Conservation (phyloP, 2,329 filamentous ascomycete species). For the Cladobotryum mycophilum region DNA sequence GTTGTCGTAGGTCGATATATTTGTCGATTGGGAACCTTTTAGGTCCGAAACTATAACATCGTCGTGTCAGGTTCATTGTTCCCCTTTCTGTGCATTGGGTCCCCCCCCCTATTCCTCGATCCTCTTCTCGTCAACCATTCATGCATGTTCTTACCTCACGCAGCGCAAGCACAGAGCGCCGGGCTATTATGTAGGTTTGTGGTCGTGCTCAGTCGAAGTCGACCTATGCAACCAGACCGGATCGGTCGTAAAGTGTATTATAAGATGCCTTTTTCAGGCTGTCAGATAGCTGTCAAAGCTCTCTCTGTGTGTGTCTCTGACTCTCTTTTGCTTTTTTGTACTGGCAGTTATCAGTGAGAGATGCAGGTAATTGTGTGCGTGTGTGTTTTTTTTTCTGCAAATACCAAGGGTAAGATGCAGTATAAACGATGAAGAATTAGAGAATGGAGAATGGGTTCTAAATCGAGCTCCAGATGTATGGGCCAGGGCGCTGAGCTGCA, state of each 20-base stretch:
- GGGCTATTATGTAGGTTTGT: constrained; percentile 47
- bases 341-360: background rate
- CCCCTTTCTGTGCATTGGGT: no score
- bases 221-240: constrained; percentile 28
- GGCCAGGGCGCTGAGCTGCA: constrained; percentile 18
- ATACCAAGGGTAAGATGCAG: constrained; percentile 9
- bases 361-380: background rate
- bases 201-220: constrained; percentile 44
- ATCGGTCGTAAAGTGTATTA: constrained; percentile 9
- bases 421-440: constrained; percentile 11
- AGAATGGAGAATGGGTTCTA: constrained; percentile 14
- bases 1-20: constrained; percentile 43
- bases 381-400: background rate
- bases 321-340: constrained; percentile 6
- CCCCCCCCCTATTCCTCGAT: no score
- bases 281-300: constrained; percentile 15
- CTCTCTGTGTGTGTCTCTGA: constrained; percentile 12
- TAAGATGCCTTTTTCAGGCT: constrained; percentile 29
- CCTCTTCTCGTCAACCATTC: background rate
- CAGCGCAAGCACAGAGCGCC: constrained; percentile 77
- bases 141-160: constrained; percentile 57
- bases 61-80: constrained; percentile 4
- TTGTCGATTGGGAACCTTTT: constrained; percentile 46
- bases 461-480: constrained; percentile 20
- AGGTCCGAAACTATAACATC: constrained; percentile 35